Base-by-base conservation (phyloP, 441 rosid genomes). In the Cnidoscolus chayamansa region DNA sequence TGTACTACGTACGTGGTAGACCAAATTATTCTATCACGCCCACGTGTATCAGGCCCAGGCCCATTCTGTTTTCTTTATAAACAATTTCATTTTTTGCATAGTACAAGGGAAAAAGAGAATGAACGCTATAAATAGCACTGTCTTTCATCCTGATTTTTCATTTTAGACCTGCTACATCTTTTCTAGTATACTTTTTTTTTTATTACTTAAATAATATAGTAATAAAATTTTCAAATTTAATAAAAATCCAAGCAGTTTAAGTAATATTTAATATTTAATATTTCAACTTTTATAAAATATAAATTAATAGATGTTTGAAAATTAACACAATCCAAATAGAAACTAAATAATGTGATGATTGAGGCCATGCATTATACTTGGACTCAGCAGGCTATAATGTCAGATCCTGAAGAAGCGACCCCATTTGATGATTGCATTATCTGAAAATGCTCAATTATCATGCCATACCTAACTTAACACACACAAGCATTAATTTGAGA, bases 1-100 rank as follows among this genome's bases (percentile, higher is more conserved):
- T 72, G 60, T 82, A 74, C 50, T 82, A 72, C 50, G 76, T 75
- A 63, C 77, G 75, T 70, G 73, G 75, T 70, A 76, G 82, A 81
- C 88, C 88, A 35, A 70, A 83, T 85, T 7, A 78, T 77, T 68
- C 15, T 10, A 56, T 70, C 59, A 11, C 45, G 19, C 65, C 75
- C 81, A 77, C 81, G 82, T 82, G 82, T 76, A 54, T 35, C 25
- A 30, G 81, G 45, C 45, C 45, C 78, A 74, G 67, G 70, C 81
- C 84, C 78, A 58, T 58, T 61, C 9, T 35, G 20, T 10, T 48
- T 63, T 7, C 40, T 3, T 12, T 45, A 10, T 13, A 15, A 17
- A 30, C 49, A 17, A 15, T 3, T 4, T 31, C 3, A 17, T 7
- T 25, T 1, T 49, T 13, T 12, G 0, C 1, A 1, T 25, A 1